These are phyloP conservation scores for Fusarium floridanum DNA, from an alignment of 2,329 filamentous ascomycete species.

Conservation along the genomic window DNA sequence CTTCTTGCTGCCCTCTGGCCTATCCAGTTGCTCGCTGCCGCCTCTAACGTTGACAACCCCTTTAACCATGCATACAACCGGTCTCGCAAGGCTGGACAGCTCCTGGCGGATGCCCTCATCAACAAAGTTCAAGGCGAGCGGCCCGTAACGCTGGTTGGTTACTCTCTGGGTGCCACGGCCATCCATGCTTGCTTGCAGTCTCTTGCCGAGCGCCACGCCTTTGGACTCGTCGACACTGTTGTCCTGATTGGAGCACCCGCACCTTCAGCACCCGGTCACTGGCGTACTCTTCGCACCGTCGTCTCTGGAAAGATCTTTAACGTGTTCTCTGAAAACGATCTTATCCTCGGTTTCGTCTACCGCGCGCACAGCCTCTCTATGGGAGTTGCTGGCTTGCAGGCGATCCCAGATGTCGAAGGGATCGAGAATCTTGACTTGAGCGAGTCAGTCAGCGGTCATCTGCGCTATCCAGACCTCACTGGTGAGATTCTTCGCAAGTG, in stretches of 20 bases:
- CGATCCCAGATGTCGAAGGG: slow-evolving; percentile 74
- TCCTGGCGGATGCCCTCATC: slow-evolving; percentile 85
- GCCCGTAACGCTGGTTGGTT: slow-evolving; percentile 84
- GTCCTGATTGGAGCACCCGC: slow-evolving; percentile 86
- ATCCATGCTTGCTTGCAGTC: slow-evolving; percentile 85
- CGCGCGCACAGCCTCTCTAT: slow-evolving; percentile 85
- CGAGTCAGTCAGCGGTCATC: slow-evolving; percentile 65
- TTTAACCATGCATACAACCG: slow-evolving; percentile 82
- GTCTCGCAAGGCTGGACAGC: slow-evolving; percentile 82
- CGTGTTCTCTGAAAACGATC: slow-evolving; percentile 88
- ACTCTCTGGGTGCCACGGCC: slow-evolving; percentile 83
- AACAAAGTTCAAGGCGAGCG: slow-evolving; percentile 86
- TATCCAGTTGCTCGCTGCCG: slow-evolving; percentile 73
- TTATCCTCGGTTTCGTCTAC: slow-evolving; percentile 89
- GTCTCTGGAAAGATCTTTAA: slow-evolving; percentile 88
- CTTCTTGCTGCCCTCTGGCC: slow-evolving; percentile 79
- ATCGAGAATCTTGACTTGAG: slow-evolving; percentile 70
- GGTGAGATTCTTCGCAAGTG: slow-evolving; percentile 66
- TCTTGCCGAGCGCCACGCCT: slow-evolving; percentile 82
- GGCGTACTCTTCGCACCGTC: slow-evolving; percentile 81
- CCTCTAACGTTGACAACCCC: slow-evolving; percentile 82
- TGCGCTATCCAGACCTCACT: slow-evolving; percentile 65
- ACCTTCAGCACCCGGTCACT: slow-evolving; percentile 78
- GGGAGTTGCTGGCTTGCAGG: slow-evolving; percentile 86
- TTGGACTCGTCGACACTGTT: slow-evolving; percentile 86